These are phyloP conservation scores for Rhodomyrtus psidioides DNA, from an alignment of 441 rosid species.

Conservation along the genomic window DNA sequence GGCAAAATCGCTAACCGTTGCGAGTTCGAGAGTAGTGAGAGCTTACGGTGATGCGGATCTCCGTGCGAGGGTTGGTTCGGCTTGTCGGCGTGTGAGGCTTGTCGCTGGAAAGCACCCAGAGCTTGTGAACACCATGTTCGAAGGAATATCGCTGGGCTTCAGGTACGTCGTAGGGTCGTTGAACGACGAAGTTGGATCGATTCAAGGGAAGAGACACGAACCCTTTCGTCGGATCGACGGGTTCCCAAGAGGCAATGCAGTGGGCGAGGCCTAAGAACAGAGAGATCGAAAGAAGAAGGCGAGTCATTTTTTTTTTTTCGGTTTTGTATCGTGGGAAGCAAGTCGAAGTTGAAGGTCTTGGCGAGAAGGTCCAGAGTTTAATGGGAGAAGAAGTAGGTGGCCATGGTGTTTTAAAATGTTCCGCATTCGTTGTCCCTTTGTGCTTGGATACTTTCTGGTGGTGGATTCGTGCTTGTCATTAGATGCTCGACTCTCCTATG, in stretches of 20 bases:
- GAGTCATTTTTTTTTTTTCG: not conserved
- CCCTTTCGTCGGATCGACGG: conserved; percentile 11
- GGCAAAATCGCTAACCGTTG: not conserved
- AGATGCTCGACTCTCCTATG: not conserved
- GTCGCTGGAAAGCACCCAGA: conserved; percentile 21
- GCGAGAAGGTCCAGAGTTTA: not conserved
- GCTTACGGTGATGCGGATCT: not conserved
- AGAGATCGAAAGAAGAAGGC: not conserved
- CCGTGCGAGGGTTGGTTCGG: conserved; percentile 9
- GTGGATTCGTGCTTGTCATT: not conserved
- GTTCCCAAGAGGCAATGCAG: not conserved
- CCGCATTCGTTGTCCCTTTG: not conserved
- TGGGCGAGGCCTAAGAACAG: not conserved
- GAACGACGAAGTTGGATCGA: conserved; percentile 10
- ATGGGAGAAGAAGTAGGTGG: not conserved
- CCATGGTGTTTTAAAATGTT: not conserved
- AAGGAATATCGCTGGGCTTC: conserved; percentile 14
- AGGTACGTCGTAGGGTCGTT: conserved; percentile 17
- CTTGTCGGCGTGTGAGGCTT: conserved; percentile 6
- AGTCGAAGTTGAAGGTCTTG: not conserved
- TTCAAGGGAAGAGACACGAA: conserved; percentile 14
- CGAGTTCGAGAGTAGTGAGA: not conserved
- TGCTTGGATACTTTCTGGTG: not conserved
- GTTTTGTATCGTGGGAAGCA: not conserved
- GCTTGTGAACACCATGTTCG: conserved; percentile 21